Evolutionary conservation across 2,329 filamentous ascomycete genomes (phyloP).

Genomic region (Whalleya microplaca): DNA sequence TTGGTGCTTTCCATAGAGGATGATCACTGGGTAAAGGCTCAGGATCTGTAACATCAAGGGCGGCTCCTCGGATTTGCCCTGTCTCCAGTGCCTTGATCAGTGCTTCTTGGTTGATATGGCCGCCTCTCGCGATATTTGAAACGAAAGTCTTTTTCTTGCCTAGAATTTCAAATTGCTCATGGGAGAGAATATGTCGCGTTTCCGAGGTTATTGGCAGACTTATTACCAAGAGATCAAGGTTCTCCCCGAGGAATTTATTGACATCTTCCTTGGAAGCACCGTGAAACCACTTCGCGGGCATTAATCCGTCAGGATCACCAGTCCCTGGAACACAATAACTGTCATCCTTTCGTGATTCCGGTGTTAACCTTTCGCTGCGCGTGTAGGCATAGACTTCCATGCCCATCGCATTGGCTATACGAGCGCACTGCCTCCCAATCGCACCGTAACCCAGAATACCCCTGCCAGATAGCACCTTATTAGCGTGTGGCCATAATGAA

Average conservation of each 20-base stretch:
- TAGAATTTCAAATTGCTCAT: conserved; percentile 42
- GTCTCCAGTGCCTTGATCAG: conserved; percentile 55
- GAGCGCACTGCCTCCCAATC: conserved; percentile 45
- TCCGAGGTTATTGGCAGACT: conserved; percentile 43
- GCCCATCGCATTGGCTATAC: conserved; percentile 58
- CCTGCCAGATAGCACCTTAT: conserved; percentile 13
- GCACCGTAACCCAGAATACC: conserved; percentile 47
- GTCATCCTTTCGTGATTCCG: conserved; percentile 58
- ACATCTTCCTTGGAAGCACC: conserved; percentile 35
- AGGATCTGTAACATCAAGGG: conserved; percentile 70
- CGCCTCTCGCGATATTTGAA: conserved; percentile 64
- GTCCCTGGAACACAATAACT: conserved; percentile 69
- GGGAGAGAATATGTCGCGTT: conserved; percentile 45
- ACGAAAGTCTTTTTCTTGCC: conserved; percentile 52
- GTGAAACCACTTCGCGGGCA: conserved; percentile 45
- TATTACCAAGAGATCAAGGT: conserved; percentile 45
- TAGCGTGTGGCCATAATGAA: background rate
- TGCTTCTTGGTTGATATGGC: conserved; percentile 43
- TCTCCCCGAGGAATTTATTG: conserved; percentile 43
- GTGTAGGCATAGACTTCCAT: conserved; percentile 71
- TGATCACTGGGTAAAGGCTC: conserved; percentile 66
- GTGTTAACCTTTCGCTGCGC: conserved; percentile 60
- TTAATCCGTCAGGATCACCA: conserved; percentile 43
- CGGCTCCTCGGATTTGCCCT: conserved; percentile 53
- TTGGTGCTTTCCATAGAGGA: conserved; percentile 64